Conservation (phyloP, 495 filamentous ascomycete species). For the Neurospora africana region DNA sequence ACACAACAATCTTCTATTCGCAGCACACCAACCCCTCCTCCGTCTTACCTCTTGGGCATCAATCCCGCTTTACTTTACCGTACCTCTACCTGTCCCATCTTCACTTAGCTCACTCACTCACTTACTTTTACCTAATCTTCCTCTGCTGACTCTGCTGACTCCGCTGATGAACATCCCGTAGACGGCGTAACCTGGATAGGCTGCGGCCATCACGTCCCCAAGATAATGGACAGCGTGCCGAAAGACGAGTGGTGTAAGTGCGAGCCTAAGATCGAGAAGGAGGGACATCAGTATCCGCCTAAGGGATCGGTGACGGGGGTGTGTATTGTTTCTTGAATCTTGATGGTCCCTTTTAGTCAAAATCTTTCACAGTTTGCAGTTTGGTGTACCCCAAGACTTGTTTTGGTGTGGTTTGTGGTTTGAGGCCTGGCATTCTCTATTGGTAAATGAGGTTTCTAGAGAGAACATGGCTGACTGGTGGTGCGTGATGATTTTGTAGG, state of each 20-base stretch:
- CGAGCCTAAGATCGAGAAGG: slow-evolving; percentile 46
- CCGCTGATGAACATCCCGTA: slow-evolving; percentile 14
- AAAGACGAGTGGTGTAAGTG: slow-evolving; percentile 54
- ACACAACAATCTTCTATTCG: not conserved
- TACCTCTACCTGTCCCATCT: not conserved
- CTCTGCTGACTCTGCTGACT: not conserved
- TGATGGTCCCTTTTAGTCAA: not conserved
- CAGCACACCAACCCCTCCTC: not conserved
- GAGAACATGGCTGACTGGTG: not conserved
- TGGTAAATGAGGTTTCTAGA: not conserved
- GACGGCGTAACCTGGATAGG: slow-evolving; percentile 62
- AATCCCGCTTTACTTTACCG: not conserved
- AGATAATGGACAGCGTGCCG: slow-evolving; percentile 53
- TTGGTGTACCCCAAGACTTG: not conserved
- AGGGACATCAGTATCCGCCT: slow-evolving; percentile 54
- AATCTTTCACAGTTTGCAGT: not conserved
- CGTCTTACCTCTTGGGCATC: not conserved
- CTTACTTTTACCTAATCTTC: not conserved
- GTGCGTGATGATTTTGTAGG: not conserved
- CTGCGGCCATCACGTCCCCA: slow-evolving; percentile 58
- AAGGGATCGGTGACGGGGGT: slow-evolving; percentile 17
- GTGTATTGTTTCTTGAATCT: not conserved
- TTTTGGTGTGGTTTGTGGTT: not conserved
- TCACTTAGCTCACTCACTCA: not conserved
- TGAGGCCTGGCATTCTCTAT: not conserved